These are phyloP conservation scores for Leccinum sublutescens DNA, from an alignment of 768 basidiomycete species.

Conservation along the genomic window DNA sequence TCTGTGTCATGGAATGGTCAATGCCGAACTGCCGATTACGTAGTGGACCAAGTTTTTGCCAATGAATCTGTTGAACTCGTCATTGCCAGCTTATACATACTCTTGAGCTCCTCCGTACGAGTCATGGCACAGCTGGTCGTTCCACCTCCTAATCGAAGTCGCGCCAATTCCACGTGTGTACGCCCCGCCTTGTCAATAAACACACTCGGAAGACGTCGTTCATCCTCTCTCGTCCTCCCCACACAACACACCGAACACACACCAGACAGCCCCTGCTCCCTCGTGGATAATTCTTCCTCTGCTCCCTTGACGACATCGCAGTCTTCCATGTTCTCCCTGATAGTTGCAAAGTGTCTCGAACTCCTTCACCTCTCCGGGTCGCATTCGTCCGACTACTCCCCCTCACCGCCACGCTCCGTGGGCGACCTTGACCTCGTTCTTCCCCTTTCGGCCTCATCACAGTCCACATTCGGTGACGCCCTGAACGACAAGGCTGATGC, in stretches of 20 bases:
- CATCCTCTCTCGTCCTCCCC: slow-evolving; percentile 45
- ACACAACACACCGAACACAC: slow-evolving; percentile 18
- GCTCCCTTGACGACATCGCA: slow-evolving; percentile 16
- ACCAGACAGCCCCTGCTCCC: not conserved
- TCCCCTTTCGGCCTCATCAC: slow-evolving; percentile 54
- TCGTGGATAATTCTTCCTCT: not conserved
- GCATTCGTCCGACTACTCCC: slow-evolving; percentile 38
- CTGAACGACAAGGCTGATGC: slow-evolving; percentile 38
- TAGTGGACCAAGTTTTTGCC: slow-evolving; percentile 19
- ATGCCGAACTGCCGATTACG: not conserved
- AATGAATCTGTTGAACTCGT: not conserved
- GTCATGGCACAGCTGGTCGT: slow-evolving; percentile 31
- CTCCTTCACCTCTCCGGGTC: slow-evolving; percentile 49
- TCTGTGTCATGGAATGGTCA: not conserved
- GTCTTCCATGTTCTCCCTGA: slow-evolving; percentile 50
- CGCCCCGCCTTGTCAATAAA: slow-evolving; percentile 49
- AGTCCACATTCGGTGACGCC: slow-evolving; percentile 44
- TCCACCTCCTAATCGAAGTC: slow-evolving; percentile 48
- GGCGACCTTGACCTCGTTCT: slow-evolving; percentile 47
- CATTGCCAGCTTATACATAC: slow-evolving; percentile 1
- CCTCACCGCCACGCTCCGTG: slow-evolving; percentile 44
- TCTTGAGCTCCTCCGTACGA: not conserved
- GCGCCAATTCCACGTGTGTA: slow-evolving; percentile 60
- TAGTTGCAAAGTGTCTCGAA: slow-evolving; percentile 51
- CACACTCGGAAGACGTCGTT: slow-evolving; percentile 56